These are phyloP conservation scores for Gamsiella multidivaricata DNA, from an alignment of 192 early-diverging fungal genomes.

Conservation along the genomic window DNA sequence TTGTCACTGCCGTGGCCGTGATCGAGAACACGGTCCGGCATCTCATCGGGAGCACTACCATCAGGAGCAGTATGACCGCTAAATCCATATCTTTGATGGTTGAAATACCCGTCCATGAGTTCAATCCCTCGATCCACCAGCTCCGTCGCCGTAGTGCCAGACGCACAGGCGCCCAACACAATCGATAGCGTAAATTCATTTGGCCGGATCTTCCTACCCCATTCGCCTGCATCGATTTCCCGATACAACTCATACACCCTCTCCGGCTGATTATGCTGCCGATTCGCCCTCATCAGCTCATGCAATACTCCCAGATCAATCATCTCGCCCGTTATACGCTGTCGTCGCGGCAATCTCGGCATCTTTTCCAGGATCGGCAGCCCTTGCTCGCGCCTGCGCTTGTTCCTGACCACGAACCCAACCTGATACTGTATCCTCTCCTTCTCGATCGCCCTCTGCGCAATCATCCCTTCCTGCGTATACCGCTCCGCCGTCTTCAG, in stretches of 20 bases:
- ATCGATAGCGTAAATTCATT: constrained; percentile 41
- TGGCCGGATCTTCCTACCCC: constrained; percentile 24
- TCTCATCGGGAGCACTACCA: too few species aligned
- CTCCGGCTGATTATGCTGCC: constrained; percentile 10
- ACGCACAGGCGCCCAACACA: constrained; percentile 34
- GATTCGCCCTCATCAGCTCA: constrained; percentile 37
- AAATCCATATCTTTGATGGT: not conserved
- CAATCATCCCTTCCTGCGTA: not conserved
- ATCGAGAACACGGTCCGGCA: too few species aligned
- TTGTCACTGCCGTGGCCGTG: not conserved
- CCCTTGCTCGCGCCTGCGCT: not conserved
- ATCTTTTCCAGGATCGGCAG: not conserved
- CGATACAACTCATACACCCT: constrained; percentile 25
- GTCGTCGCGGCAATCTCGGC: not conserved
- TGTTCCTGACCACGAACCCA: constrained; percentile 8
- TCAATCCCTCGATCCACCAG: constrained; percentile 22
- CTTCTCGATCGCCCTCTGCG: constrained; percentile 11
- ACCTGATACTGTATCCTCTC: not conserved
- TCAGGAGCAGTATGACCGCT: too few species aligned
- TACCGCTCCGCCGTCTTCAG: constrained; percentile 19
- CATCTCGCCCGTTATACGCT: constrained; percentile 7
- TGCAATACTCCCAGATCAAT: constrained; percentile 35
- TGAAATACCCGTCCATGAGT: constrained; percentile 8
- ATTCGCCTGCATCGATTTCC: constrained; percentile 32
- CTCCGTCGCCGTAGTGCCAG: not conserved